Evolutionary conservation across 306 rosid genomes (phyloP), one percentile per base, ranked within the genome.

Genomic region (Quillaja saponaria): DNA sequence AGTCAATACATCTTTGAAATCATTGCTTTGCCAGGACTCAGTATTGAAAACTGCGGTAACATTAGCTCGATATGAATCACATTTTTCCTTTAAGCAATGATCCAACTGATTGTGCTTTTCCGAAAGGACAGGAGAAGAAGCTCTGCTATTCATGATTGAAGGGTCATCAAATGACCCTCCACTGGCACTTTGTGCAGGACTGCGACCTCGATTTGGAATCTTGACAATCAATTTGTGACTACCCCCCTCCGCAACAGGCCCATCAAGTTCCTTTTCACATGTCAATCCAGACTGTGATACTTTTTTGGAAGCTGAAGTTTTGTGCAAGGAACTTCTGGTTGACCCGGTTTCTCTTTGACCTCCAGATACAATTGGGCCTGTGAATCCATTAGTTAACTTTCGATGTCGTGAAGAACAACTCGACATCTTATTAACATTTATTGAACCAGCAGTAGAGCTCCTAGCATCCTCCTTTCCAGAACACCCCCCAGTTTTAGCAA

Each of bases 361-460:
- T 63, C 78, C 89, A 13, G 89, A 63, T 44, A 68, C 55, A 49
- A 60, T 11, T 35, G 80, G 71, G 31, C 80, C 83, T 18, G 78
- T 74, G 69, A 76, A 51, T n/a, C 87, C 89, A 73, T 82, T 86
- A 55, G 66, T 46, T 10, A 84, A 74, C 64, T 86, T 90, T 17
- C 86, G 84, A 25, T 72, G 89, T 20, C 85, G 83, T 64, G 96
- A 83, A 74, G 81, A 82, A 66, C 85, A 59, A 16, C 84, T 70
- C 21, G 95, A 86, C 55, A 80, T 40, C 72, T 82, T 90, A 64
- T 76, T 80, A 10, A 31, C 85, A 61, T 85, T 81, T 74, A 71
- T 78, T 44, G 95, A 76, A 59, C 76, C 85, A 11, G 79, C 83
- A 56, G 91, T 82, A 35, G 95, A 85, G 69, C 91, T 85, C 75